Conservation (phyloP, 2,329 filamentous ascomycete genomes). For the Neopestalotiopsis rosae region DNA sequence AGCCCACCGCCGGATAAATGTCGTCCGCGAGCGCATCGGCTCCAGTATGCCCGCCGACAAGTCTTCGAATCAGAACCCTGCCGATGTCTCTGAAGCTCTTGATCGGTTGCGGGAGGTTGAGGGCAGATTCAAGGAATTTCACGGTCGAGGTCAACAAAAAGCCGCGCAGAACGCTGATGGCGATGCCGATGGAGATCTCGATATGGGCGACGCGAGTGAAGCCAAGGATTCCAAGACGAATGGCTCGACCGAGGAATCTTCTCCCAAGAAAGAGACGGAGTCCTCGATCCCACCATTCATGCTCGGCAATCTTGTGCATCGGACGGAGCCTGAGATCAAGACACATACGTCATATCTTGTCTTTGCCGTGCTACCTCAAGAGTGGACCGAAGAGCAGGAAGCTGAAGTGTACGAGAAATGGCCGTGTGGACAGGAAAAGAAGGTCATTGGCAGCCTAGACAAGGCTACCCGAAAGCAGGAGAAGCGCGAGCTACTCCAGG, state of each 20-base stretch:
- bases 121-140: slow-evolving; percentile 68
- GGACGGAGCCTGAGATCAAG: slow-evolving; percentile 87
- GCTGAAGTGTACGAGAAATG: slow-evolving; percentile 67
- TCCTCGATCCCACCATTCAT: slow-evolving; percentile 64
- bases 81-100: slow-evolving; percentile 81
- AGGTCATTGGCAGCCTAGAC: slow-evolving; percentile 58
- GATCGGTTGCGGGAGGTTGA: slow-evolving; percentile 76
- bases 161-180: slow-evolving; percentile 27
- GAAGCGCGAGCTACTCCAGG: slow-evolving; percentile 57
- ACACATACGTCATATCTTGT: slow-evolving; percentile 97
- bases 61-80: slow-evolving; percentile 72
- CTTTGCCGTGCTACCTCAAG: slow-evolving; percentile 86
- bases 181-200: slow-evolving; percentile 47
- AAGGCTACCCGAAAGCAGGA: slow-evolving; percentile 61
- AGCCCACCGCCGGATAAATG: slow-evolving; percentile 77
- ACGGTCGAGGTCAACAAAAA: slow-evolving; percentile 41
- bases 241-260: slow-evolving; percentile 36
- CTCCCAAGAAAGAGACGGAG: slow-evolving; percentile 27
- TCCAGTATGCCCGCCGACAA: slow-evolving; percentile 69
- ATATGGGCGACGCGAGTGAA: slow-evolving; percentile 42
- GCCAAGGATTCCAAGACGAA: slow-evolving; percentile 35
- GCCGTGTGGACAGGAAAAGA: slow-evolving; percentile 61
- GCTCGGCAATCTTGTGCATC: slow-evolving; percentile 78
- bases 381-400: slow-evolving; percentile 87
- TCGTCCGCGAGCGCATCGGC: slow-evolving; percentile 81